phyloP scores from a whole-genome alignment of 257 asterid genomes.

The Ocimum tenuiflorum region DNA sequence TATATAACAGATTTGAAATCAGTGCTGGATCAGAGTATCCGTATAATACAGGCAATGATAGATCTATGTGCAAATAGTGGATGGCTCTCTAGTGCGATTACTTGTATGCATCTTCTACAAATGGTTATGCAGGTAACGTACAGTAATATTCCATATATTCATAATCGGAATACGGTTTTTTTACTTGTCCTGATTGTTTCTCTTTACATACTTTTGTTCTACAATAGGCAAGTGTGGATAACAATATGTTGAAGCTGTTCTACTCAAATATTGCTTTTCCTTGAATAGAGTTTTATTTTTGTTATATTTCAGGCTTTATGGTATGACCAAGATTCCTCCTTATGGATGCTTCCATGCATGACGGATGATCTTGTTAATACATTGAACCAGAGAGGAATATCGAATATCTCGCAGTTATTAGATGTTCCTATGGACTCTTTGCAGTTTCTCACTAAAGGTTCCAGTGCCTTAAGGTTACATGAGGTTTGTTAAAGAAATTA shows the following conservation, averaged over 20 bases:
- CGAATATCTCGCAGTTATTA: conserved; percentile 58
- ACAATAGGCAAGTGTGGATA: neutral
- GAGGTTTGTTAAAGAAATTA: conserved; percentile 49
- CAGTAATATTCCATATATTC: conserved; percentile 4
- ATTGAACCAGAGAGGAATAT: conserved; percentile 54
- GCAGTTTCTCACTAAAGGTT: conserved; percentile 40
- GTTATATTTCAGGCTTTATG: conserved; percentile 62
- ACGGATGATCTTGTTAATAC: conserved; percentile 56
- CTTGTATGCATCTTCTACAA: conserved; percentile 89
- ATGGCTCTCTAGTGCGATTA: conserved; percentile 85
- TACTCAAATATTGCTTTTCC: neutral
- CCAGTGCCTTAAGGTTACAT: conserved; percentile 45
- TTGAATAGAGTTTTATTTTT: neutral
- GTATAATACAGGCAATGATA: conserved; percentile 95
- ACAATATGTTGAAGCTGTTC: conserved; percentile 7
- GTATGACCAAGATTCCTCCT: conserved; percentile 56
- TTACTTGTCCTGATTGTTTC: neutral
- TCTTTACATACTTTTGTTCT: neutral
- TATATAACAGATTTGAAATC: conserved; percentile 89
- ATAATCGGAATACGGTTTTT: neutral
- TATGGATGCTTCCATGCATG: conserved; percentile 92
- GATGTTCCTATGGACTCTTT: conserved; percentile 41
- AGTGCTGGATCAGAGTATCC: conserved; percentile 94
- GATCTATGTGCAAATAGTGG: conserved; percentile 97
- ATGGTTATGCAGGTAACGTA: conserved; percentile 95